These are phyloP conservation scores for Dichomitus squalens DNA, from an alignment of 1,284 basidiomycete species.

Conservation along the genomic window DNA sequence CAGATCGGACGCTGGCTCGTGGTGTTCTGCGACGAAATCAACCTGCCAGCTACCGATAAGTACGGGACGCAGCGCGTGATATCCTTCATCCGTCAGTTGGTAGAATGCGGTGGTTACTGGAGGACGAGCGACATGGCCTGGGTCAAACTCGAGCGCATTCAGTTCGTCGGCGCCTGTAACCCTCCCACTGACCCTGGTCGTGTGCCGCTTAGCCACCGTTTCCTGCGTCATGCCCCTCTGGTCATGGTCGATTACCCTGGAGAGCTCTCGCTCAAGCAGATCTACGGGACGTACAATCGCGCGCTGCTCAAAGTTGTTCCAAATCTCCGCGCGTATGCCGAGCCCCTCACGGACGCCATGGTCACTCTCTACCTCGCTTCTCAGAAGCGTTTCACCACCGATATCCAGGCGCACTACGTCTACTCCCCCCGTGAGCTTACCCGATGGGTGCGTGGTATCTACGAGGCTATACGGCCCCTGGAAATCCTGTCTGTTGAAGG, in stretches of 20 bases:
- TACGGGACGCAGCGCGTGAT: conserved; percentile 99
- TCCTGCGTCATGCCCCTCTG: conserved; percentile 97
- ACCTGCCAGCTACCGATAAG: conserved; percentile 95
- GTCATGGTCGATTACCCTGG: conserved; percentile 99
- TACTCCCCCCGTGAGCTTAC: conserved; percentile 99
- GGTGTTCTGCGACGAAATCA: conserved; percentile 99
- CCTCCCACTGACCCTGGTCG: conserved; percentile 99
- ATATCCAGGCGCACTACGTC: conserved; percentile 97
- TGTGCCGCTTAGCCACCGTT: conserved; percentile 96
- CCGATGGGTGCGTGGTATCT: conserved; percentile 97
- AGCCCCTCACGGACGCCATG: conserved; percentile 97
- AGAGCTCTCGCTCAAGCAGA: conserved; percentile 95
- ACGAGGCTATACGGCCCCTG: conserved; percentile 92
- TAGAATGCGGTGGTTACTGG: conserved; percentile 96
- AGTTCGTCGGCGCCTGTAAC: conserved; percentile 99
- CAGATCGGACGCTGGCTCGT: conserved; percentile 99
- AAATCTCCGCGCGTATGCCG: conserved; percentile 89
- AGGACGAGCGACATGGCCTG: conserved; percentile 93
- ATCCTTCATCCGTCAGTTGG: conserved; percentile 96
- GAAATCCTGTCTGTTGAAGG: conserved; percentile 93
- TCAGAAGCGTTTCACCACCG: conserved; percentile 93
- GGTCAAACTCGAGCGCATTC: conserved; percentile 97
- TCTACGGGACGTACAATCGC: conserved; percentile 99
- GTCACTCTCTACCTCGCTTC: conserved; percentile 94
- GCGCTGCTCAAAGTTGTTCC: conserved; percentile 96